Base-by-base conservation (phyloP, 495 filamentous ascomycete species). In the Penicillium ochrochloron region DNA sequence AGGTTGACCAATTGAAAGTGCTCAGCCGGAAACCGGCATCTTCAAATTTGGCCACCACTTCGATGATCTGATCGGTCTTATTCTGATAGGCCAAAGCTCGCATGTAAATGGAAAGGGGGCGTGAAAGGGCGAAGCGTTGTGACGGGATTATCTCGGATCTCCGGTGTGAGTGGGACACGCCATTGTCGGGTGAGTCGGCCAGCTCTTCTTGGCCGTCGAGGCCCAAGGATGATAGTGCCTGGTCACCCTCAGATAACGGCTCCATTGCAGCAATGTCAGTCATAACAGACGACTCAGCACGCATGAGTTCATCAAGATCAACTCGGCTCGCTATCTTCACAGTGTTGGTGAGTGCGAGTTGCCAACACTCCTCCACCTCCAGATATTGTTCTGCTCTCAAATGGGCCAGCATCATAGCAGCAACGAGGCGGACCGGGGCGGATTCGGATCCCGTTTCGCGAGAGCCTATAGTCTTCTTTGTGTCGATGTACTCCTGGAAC, bases 11-110 rank as follows among this genome's bases (percentile, higher is more conserved):
- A 42, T 85, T 86, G 46, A 69, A 76, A 57, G 72, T 78, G 65
- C 89, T 86, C 56, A 96, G 67, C 29, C 77, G 72, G 73, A 92
- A 97, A 19, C 93, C 93, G 35, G 77, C 80, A 3, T 65, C 63
- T 12, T 83, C 72, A 21, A 93, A 75, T 0, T 84, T 64, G 1
- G 76, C 62, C 25, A 94, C 71, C 3, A 85, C 73, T 2, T 72
- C 51, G 5, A 80, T 69, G 23, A 92, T 76, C 46, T 80, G 81
- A 5, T 74, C 63, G 2, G 73, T 70, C 58, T 88, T 75, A 15
- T 74, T 66, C 66, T 83, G 78, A 25, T 67, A 73, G 19, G 80
- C 71, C 21, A 90, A 79, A 25, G 86, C 76, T 31, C 77, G 77
- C 65, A 93, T 83, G 77, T 92, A 91, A 29, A 84, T 74, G 34